A percentile compares a stretch with the other conserved stretches of the same genome.
Conservation (phyloP, 2,329 filamentous ascomycete species). For the Colletotrichum agaves region DNA sequence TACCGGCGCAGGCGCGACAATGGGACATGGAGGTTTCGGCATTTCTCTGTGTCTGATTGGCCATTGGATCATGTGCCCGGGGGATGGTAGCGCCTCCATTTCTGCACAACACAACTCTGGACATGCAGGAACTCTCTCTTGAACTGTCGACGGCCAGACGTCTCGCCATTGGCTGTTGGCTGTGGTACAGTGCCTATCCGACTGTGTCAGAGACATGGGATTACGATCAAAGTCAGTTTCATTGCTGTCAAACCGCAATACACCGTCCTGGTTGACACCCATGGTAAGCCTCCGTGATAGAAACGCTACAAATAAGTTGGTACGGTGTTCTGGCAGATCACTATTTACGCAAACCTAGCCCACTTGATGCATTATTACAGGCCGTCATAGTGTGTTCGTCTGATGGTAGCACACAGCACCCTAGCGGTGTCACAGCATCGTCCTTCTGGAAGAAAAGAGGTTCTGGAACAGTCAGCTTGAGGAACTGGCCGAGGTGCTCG, state of each 20-base stretch:
- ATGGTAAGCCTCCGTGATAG: background rate
- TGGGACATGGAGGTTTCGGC: background rate
- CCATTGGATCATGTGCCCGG: background rate
- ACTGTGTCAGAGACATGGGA: constrained; percentile 6
- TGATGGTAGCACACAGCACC: background rate
- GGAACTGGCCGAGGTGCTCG: background rate
- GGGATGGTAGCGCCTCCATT: constrained; percentile 7
- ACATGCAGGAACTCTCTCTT: constrained; percentile 14
- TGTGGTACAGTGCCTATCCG: background rate
- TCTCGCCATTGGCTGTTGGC: background rate
- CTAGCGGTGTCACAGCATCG: constrained; percentile 11
- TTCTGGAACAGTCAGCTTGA: background rate
- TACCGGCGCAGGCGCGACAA: constrained; percentile 10
- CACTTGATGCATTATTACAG: background rate
- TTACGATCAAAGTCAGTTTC: constrained; percentile 16
- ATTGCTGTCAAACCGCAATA: constrained; percentile 11
- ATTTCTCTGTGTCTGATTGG: constrained; percentile 16
- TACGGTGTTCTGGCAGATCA: constrained; percentile 27
- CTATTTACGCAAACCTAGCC: constrained; percentile 13
- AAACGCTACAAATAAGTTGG: background rate
- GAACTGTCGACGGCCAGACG: background rate
- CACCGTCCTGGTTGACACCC: background rate
- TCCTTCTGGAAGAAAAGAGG: constrained; percentile 20
- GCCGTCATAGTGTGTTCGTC: constrained; percentile 19
- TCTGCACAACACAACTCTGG: constrained; percentile 35